Conservation (phyloP, 345 rosid species). For the Aegle marmelos region DNA sequence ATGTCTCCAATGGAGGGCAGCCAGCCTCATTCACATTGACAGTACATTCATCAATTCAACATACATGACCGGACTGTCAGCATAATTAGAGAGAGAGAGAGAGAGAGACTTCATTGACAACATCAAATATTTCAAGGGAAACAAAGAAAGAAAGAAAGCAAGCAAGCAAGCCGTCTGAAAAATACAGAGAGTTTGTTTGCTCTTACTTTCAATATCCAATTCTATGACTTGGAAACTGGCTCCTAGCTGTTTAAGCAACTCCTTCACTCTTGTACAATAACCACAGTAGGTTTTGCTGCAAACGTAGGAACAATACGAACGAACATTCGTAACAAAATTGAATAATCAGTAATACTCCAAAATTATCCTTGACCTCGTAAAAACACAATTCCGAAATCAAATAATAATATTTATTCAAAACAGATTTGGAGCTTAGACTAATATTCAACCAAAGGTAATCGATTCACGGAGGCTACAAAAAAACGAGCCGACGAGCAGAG, state of each 20-base stretch:
- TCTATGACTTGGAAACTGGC: conserved; percentile 47
- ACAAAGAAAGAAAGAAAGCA: no score
- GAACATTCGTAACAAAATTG: no score
- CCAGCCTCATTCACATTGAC: not conserved
- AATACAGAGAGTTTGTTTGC: not conserved
- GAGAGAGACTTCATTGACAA: not conserved
- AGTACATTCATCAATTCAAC: not conserved
- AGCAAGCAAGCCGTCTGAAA: no score
- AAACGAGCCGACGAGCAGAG: not conserved
- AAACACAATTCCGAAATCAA: not conserved
- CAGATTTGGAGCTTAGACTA: not conserved
- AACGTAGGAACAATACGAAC: not conserved
- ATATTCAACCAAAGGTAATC: not conserved
- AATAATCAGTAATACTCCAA: no score
- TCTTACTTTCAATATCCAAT: conserved; percentile 44
- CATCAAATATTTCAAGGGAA: not conserved
- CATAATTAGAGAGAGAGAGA: not conserved
- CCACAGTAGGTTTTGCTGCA: conserved; percentile 73
- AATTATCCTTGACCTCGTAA: not conserved
- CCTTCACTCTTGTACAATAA: conserved; percentile 57
- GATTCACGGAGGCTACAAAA: not conserved
- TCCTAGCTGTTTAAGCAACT: conserved; percentile 50
- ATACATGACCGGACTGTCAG: not conserved
- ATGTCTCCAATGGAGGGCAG: not conserved
- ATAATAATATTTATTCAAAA: not conserved